phyloP scores from a whole-genome alignment of 106 monocot species.

The Allium sativum region DNA sequence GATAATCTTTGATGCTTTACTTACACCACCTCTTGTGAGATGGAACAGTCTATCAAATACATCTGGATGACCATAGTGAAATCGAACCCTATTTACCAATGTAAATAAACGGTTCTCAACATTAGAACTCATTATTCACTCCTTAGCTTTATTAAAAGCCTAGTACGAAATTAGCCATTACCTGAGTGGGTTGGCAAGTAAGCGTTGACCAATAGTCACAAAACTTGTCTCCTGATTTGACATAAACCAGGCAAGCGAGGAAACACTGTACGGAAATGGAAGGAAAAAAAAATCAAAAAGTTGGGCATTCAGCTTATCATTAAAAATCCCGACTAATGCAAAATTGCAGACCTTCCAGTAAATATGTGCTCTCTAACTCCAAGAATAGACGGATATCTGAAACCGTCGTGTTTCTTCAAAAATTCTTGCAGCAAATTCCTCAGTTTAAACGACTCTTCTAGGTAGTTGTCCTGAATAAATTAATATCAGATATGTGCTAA shows the following conservation, averaged over 20 bases:
- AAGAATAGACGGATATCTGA: constrained; percentile 72
- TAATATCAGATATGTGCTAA: background rate
- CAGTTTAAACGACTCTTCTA: constrained; percentile 96
- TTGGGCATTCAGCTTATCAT: background rate
- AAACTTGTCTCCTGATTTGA: constrained; percentile 95
- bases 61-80: constrained; percentile 98
- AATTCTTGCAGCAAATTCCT: constrained; percentile 94
- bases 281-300: constrained; percentile 3
- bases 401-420: constrained; percentile 70
- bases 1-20: constrained; percentile 92
- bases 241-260: constrained; percentile 99
- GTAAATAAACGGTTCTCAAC: background rate
- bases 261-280: constrained; percentile 78
- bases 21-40: constrained; percentile 79
- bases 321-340: background rate
- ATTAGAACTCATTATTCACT: background rate
- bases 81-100: constrained; percentile 58
- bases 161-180: constrained; percentile 4
- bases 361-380: constrained; percentile 96
- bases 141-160: background rate
- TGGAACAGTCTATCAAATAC: constrained; percentile 92
- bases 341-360: constrained; percentile 65
- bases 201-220: constrained; percentile 83
- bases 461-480: constrained; percentile 66
- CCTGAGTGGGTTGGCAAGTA: constrained; percentile 90